These are phyloP conservation scores for Talaromyces stipitatus DNA, from an alignment of 495 filamentous ascomycete genomes.

Conservation along the genomic window DNA sequence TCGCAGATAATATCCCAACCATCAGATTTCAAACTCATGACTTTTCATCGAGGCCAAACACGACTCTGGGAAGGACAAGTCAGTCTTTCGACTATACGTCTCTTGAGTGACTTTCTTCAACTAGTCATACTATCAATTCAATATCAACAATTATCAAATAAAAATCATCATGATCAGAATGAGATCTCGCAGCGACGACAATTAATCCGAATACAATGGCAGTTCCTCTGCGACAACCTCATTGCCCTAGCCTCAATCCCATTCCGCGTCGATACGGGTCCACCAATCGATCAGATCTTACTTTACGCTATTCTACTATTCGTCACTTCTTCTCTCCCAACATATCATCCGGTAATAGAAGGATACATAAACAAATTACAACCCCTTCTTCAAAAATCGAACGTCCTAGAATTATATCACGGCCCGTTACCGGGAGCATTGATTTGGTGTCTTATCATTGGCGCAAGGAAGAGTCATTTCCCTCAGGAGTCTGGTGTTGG, in stretches of 20 bases:
- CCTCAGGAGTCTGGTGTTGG: not conserved
- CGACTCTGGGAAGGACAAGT: not conserved
- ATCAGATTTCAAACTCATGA: slow-evolving; percentile 4
- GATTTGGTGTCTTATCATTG: slow-evolving; percentile 17
- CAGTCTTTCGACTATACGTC: not conserved
- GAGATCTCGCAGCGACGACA: not conserved
- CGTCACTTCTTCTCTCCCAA: not conserved
- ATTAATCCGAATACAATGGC: not conserved
- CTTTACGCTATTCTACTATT: not conserved
- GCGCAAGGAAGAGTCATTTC: slow-evolving; percentile 8
- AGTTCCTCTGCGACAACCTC: not conserved
- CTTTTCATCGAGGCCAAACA: not conserved
- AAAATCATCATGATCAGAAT: not conserved
- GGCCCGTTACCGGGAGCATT: slow-evolving; percentile 11
- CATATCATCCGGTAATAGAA: not conserved
- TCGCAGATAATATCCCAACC: not conserved
- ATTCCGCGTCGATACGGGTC: not conserved
- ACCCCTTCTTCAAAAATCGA: slow-evolving; percentile 8
- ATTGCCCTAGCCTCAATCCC: not conserved
- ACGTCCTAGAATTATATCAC: not conserved
- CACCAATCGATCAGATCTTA: not conserved
- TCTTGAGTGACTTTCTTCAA: slow-evolving; percentile 4
- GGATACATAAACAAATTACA: not conserved
- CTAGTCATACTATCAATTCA: not conserved
- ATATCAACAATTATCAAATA: not conserved